phyloP scores from a whole-genome alignment of 2,329 filamentous ascomycete species.

The Aspergillus viridinutans region DNA sequence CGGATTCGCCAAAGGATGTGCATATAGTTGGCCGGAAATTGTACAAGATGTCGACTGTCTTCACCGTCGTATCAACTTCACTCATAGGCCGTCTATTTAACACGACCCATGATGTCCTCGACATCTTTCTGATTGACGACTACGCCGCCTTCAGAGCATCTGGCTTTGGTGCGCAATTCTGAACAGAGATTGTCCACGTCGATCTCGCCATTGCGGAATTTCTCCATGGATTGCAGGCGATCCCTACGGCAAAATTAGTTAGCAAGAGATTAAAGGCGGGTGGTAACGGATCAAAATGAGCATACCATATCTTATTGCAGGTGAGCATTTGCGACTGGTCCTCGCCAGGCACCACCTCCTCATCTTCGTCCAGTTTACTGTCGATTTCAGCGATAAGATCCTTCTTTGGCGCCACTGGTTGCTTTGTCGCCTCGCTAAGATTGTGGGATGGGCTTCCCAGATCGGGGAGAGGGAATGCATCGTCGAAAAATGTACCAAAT shows the following conservation, averaged over 20 bases:
- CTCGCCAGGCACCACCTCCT: constrained; percentile 60
- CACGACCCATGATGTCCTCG: constrained; percentile 63
- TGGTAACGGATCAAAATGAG: constrained; percentile 11
- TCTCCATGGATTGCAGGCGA: constrained; percentile 78
- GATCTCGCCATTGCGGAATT: constrained; percentile 84
- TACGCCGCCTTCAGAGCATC: constrained; percentile 83
- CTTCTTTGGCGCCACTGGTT: constrained; percentile 49
- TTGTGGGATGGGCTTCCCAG: constrained; percentile 77
- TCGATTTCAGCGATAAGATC: constrained; percentile 77
- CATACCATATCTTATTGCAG: constrained; percentile 92
- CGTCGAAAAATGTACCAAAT: constrained; percentile 69
- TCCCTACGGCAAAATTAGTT: constrained; percentile 62
- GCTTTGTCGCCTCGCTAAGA: constrained; percentile 32
- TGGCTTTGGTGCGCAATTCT: constrained; percentile 91
- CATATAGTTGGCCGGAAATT: neutral
- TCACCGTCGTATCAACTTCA: constrained; percentile 15
- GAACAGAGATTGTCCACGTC: constrained; percentile 91
- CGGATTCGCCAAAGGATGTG: constrained; percentile 1
- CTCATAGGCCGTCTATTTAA: constrained; percentile 17
- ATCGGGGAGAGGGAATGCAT: constrained; percentile 72
- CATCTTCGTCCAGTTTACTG: constrained; percentile 57
- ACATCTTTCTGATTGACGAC: constrained; percentile 88
- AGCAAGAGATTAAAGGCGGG: constrained; percentile 28
- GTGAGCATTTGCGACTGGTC: constrained; percentile 64
- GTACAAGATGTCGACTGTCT: constrained; percentile 4